Base-by-base conservation (phyloP, 495 filamentous ascomycete genomes). In the Tuber umbilicatum region DNA sequence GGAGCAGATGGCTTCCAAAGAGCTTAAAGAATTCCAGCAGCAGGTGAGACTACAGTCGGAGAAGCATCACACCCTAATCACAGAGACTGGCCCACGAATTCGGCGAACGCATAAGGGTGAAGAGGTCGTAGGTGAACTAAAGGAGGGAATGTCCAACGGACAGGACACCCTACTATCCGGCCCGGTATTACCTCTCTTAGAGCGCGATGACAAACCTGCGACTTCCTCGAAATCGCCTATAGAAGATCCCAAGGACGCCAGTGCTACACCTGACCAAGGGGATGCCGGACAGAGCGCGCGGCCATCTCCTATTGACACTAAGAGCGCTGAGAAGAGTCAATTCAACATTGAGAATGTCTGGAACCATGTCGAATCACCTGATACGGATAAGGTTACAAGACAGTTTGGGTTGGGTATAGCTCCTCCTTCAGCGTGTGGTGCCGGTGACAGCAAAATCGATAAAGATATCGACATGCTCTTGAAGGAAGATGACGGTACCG, bases 41-140 rank as follows among this genome's bases (percentile, higher is more conserved):
- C 91, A 94, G 82, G 88, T 89, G 85, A 87, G 86, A 73, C 86
- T 88, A 37, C 83, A 86, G 60, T 89, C 91, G 1, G 95, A 97
- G 76, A 91, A 95, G 76, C 94, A 97, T 78, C 89, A 93, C 71
- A 92, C 94, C 70, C 89, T 97, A 71, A 87, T 94, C 42, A 80
- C 77, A 35, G 93, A 97, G 50, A 90, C 94, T 78, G 89, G 89
- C 0, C 95, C 94, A 10, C 89, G 94, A 5, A 91, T 97, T 73
- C 88, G 94, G 79, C 90, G 91, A 77, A 97, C 94, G 2, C 95
- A 98, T 83, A 99, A 97, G 83, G 95, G 95, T 41, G 94, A 97
- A 74, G 95, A 99, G 81, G 74, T 97, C 21, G 88, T 99, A 47
- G 93, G 92, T 71, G 90, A 91, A 43, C 92, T 74, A 21, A 77